A percentile compares a stretch with the other conserved stretches of the same genome.
phyloP scores from a whole-genome alignment of 139 green algal genomes.

The Picochlorum sp. region DNA sequence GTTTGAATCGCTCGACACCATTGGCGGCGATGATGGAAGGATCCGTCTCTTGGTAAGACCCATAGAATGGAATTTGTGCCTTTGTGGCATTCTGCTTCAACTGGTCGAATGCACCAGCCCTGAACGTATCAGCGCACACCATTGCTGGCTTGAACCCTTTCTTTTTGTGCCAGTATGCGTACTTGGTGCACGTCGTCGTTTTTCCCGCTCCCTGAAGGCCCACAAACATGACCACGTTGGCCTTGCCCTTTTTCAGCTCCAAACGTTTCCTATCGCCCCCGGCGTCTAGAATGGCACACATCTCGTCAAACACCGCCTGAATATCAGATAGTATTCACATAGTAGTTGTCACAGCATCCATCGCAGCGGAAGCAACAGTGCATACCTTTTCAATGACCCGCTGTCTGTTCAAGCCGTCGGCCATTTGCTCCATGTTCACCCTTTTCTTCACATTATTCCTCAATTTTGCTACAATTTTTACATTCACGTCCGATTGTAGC shows the following conservation, averaged over 20 bases:
- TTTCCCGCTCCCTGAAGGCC: slow-evolving; percentile 88
- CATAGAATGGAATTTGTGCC: slow-evolving; percentile 81
- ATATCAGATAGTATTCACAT: background rate
- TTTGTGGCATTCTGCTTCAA: slow-evolving; percentile 99
- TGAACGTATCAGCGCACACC: slow-evolving; percentile 98
- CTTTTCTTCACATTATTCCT: slow-evolving; percentile 83
- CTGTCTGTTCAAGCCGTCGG: slow-evolving; percentile 87
- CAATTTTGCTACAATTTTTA: slow-evolving; percentile 68
- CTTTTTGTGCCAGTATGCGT: slow-evolving; percentile 87
- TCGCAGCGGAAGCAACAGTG: background rate
- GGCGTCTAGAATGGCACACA: slow-evolving; percentile 69
- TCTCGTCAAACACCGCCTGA: slow-evolving; percentile 83
- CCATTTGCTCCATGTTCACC: slow-evolving; percentile 65
- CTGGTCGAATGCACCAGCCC: slow-evolving; percentile 91
- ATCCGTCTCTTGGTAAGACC: slow-evolving; percentile 92
- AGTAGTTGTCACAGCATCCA: background rate
- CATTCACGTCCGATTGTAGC: slow-evolving; percentile 85
- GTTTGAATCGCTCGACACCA: slow-evolving; percentile 85
- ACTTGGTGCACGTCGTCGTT: slow-evolving; percentile 98
- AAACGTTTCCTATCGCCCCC: slow-evolving; percentile 41
- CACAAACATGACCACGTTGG: slow-evolving; percentile 97
- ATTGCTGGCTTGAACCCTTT: slow-evolving; percentile 95
- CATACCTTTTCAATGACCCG: slow-evolving; percentile 79
- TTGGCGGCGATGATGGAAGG: slow-evolving; percentile 82
- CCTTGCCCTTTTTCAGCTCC: slow-evolving; percentile 77